phyloP scores from a whole-genome alignment of 2,329 filamentous ascomycete genomes.

The Beauveria varroae region DNA sequence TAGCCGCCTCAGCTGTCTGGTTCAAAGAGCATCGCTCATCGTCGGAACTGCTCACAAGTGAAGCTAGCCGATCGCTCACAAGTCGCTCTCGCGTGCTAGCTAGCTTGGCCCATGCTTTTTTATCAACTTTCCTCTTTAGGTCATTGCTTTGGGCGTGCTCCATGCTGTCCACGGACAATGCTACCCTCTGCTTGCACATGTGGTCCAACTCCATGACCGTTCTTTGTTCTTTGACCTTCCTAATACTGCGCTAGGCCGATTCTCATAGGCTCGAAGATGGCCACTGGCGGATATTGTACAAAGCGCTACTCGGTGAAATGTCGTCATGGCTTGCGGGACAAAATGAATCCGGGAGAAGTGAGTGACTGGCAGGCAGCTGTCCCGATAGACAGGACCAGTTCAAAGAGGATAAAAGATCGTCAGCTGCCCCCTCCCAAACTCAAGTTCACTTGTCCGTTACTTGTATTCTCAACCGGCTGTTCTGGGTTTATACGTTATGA shows the following conservation, averaged over 20 bases:
- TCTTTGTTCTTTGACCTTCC: neutral
- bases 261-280: neutral
- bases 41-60: neutral
- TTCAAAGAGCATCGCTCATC: neutral
- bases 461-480: neutral
- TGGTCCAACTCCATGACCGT: neutral
- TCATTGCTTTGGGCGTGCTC: neutral
- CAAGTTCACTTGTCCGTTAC: too few species aligned
- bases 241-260: neutral
- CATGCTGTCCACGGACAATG: neutral
- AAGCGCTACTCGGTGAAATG: neutral
- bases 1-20: too few species aligned
- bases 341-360: neutral
- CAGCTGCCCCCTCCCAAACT: neutral
- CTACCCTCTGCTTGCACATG: neutral
- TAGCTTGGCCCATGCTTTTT: neutral
- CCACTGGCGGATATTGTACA: neutral
- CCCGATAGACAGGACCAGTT: neutral
- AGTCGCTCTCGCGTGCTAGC: neutral
- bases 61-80: neutral
- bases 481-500: neutral
- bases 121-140: conserved; percentile 5
- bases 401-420: neutral
- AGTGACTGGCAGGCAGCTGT: neutral
- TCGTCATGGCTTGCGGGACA: neutral